Conservation (phyloP, 2,329 filamentous ascomycete genomes). For the Sporothrix euskadiensis region DNA sequence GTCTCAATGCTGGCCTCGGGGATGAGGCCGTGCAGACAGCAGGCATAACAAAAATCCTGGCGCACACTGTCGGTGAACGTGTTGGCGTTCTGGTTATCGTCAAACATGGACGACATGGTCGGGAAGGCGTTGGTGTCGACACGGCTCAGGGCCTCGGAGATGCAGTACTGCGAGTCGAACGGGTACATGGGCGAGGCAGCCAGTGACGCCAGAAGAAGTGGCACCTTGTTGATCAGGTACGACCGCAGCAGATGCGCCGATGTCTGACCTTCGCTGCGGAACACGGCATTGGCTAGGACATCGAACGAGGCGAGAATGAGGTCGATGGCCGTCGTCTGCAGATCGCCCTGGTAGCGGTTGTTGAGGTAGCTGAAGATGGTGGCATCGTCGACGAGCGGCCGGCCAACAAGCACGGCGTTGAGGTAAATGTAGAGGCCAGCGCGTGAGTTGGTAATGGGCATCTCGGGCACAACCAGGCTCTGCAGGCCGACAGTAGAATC, state of each 20-base stretch:
- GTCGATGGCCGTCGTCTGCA: constrained; percentile 75
- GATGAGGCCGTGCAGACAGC: constrained; percentile 83
- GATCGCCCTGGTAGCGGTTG: constrained; percentile 76
- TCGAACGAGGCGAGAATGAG: constrained; percentile 88
- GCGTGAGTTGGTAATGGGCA: constrained; percentile 72
- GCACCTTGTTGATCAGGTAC: constrained; percentile 73
- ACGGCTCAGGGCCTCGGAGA: constrained; percentile 71
- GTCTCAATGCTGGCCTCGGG: constrained; percentile 74
- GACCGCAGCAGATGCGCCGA: constrained; percentile 76
- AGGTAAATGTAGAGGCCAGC: constrained; percentile 84
- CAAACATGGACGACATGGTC: constrained; percentile 60
- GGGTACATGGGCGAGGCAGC: constrained; percentile 64
- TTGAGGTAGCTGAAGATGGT: constrained; percentile 77
- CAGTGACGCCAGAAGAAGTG: constrained; percentile 55
- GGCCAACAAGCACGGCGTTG: constrained; percentile 78
- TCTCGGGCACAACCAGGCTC: constrained; percentile 59
- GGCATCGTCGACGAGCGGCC: constrained; percentile 80
- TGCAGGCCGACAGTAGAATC: constrained; percentile 59
- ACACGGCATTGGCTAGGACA: constrained; percentile 81
- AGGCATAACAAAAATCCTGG: constrained; percentile 83
- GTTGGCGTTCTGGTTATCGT: constrained; percentile 58
- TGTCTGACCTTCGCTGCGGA: constrained; percentile 59
- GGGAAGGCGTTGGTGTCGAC: constrained; percentile 77
- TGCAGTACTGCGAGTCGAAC: constrained; percentile 70
- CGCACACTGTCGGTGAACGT: constrained; percentile 60